Evolutionary conservation across 371 early-diverging fungal species (phyloP).

Genomic region (Mortierella sp.): DNA sequence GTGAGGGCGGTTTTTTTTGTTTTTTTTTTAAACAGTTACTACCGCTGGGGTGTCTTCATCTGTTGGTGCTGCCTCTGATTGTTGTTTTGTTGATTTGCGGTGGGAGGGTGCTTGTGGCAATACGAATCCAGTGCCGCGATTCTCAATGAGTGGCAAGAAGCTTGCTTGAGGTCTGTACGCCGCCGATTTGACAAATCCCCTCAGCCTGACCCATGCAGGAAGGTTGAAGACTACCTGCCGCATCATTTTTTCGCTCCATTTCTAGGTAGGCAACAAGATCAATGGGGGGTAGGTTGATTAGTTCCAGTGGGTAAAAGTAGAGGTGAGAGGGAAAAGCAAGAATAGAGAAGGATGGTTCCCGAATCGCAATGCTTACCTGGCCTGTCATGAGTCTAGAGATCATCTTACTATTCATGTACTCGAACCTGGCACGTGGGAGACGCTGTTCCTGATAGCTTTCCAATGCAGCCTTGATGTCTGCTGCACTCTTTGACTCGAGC

Average conservation of each 20-base stretch:
- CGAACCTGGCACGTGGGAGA: constrained; percentile 8
- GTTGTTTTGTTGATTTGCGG: too few relatives aligned
- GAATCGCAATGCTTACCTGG: constrained; percentile 9
- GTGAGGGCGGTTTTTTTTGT: too few relatives aligned
- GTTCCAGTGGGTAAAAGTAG: too few relatives aligned
- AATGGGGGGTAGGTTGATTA: too few relatives aligned
- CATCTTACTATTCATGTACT: constrained; percentile 5
- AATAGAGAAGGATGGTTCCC: not conserved
- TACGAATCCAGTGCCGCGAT: constrained; percentile 7
- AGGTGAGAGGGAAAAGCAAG: not conserved
- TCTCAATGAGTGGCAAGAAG: constrained; percentile 11
- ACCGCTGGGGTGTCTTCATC: too few relatives aligned
- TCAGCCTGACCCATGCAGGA: constrained; percentile 7
- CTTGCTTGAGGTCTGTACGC: constrained; percentile 18
- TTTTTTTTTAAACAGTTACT: too few relatives aligned
- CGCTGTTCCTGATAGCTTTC: constrained; percentile 12
- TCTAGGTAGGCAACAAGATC: not conserved
- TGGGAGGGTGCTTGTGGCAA: constrained; percentile 11
- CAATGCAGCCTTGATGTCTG: constrained; percentile 6
- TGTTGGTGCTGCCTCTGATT: too few relatives aligned
- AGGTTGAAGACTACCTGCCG: constrained; percentile 13
- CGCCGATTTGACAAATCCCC: constrained; percentile 6
- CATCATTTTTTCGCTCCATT: constrained; percentile 11
- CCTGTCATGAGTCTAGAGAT: constrained; percentile 12
- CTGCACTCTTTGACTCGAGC: not conserved